Conservation (phyloP, 306 rosid genomes). For the Prunus dulcis region DNA sequence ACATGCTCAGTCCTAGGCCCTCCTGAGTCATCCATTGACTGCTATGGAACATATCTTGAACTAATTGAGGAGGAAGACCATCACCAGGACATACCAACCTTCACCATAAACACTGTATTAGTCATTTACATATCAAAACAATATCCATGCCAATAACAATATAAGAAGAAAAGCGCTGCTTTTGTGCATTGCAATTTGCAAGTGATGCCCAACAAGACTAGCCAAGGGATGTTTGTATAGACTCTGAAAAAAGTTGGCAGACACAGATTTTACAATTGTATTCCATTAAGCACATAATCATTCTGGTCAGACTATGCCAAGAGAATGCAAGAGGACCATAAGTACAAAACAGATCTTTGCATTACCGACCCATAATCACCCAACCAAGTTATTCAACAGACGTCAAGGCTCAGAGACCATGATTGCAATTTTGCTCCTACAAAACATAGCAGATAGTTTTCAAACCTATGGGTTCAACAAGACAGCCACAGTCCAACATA, state of each 20-base stretch:
- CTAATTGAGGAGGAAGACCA: conserved; percentile 85
- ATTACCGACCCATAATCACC: not conserved
- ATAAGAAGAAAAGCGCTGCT: not conserved
- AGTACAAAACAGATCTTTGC: not conserved
- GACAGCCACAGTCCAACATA: not conserved
- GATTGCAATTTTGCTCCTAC: not conserved
- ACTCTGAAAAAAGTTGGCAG: not conserved
- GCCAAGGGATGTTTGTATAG: not conserved
- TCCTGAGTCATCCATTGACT: conserved; percentile 80
- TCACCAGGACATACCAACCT: conserved; percentile 97
- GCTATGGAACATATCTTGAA: conserved; percentile 93
- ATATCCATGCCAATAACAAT: not conserved
- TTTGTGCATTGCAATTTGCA: not conserved
- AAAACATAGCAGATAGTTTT: not conserved
- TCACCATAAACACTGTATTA: conserved; percentile 22
- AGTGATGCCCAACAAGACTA: not conserved
- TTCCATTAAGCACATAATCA: not conserved
- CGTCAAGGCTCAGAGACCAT: not conserved
- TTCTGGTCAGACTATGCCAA: not conserved
- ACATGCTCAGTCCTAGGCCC: conserved; percentile 91
- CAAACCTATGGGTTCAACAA: not conserved
- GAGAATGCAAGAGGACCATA: not conserved
- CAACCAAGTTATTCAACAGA: not conserved
- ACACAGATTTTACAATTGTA: not conserved
- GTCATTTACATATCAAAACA: not conserved